Base-by-base conservation (phyloP, 306 rosid species). In the Herpetospermum pedunculosum region DNA sequence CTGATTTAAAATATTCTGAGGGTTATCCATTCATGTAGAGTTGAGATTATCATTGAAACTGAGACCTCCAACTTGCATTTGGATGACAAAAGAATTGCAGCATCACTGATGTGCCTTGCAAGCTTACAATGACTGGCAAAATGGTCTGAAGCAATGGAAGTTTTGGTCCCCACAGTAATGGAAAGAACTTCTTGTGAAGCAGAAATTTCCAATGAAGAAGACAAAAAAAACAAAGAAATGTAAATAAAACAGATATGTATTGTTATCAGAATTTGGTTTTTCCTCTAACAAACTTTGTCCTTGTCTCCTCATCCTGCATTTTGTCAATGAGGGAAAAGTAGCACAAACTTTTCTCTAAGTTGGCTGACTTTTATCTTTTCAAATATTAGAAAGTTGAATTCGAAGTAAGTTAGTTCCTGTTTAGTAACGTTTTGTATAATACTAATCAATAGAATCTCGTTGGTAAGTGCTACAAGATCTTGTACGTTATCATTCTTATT, bases 201-300 rank as follows among this genome's bases (percentile, higher is more conserved):
- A 73, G 75, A 83, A 72, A 78, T 77, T 85, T 80, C 80, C 80
- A 78, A 32, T 57, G 43, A 77, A 70, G 80, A 85, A 75, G 80
- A 85, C 85, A 82, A 80, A 82, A 73, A 38, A 60, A 80, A 82
- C 70, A 38, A 60, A 37, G 67, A 77, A 82, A 81, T 57, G 26
- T 70, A 76, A 81, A 76, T 73, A 78, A 81, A 83, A 80, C 77
- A 58, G 46, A 79, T 74, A 77, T 76, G 70, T 18, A 70, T 21
- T 74, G 82, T 75, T 75, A 81, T 84, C 84, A 57, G 52, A 35
- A 44, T 73, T 86, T 80, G 90, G 83, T 82, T 47, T 79, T 86
- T 82, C 81, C 52, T 55, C 60, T 60, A 69, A 78, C 91, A 87
- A 80, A 80, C 48, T 80, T 82, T 89, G 84, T 92, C 93, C 71